These are phyloP conservation scores for Candida cerambycidarum DNA, from an alignment of 805 yeast genomes.

Conservation along the genomic window DNA sequence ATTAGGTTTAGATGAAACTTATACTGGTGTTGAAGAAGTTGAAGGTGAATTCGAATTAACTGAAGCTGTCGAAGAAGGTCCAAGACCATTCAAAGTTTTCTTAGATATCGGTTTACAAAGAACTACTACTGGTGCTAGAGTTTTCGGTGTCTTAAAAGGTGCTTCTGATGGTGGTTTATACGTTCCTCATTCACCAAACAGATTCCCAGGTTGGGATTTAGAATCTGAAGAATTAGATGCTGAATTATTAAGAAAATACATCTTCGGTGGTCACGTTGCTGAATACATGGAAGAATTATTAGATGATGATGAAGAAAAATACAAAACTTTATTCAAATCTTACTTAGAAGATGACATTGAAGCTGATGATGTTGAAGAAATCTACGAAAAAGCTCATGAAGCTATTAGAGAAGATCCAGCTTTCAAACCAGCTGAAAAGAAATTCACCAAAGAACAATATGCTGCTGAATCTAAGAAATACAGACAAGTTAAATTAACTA, in stretches of 20 bases:
- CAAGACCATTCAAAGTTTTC: constrained; percentile 99
- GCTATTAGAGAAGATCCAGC: constrained; percentile 95
- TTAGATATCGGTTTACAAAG: constrained; percentile 99
- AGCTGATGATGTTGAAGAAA: constrained; percentile 94
- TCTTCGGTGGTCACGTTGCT: constrained; percentile 99
- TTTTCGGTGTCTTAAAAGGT: constrained; percentile 99
- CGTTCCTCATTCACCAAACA: constrained; percentile 98
- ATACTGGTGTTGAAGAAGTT: constrained; percentile 98
- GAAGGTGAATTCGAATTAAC: constrained; percentile 98
- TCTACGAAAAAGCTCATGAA: constrained; percentile 93
- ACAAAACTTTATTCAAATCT: constrained; percentile 91
- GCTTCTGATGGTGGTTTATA: constrained; percentile 99
- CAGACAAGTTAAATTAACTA: constrained; percentile 86
- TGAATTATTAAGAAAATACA: constrained; percentile 96
- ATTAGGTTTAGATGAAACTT: constrained; percentile 97
- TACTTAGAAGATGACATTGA: constrained; percentile 97
- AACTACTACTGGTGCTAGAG: constrained; percentile 99
- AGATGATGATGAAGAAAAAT: constrained; percentile 99
- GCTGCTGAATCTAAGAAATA: constrained; percentile 94
- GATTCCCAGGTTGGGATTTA: constrained; percentile 99
- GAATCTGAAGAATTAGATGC: constrained; percentile 98
- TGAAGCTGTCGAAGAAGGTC: constrained; percentile 99
- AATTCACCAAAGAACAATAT: constrained; percentile 96
- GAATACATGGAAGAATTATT: constrained; percentile 99
- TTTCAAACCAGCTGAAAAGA: constrained; percentile 84